Evolutionary conservation across 202 grass and related monocot species (phyloP), one percentile per base, ranked within the genome.

Genomic region (Brachypodium distachyon): DNA sequence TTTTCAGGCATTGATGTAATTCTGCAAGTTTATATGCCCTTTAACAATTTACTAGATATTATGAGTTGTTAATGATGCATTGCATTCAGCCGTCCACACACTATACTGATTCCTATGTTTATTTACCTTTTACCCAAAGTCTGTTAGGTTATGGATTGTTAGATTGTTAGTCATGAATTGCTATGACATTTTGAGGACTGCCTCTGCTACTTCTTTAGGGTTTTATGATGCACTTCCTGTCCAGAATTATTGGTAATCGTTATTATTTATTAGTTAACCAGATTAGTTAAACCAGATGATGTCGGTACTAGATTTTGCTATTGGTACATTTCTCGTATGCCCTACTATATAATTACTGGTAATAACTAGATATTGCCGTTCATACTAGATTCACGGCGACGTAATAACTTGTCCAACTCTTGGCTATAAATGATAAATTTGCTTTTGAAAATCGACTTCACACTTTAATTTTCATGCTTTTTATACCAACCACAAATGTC

Each of bases 291-390:
- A 44, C 47, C 25, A 69, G 19, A 69, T 22, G 52, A 54, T 54
- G 43, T 19, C n/a, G n/a, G n/a, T n/a, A n/a, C n/a, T n/a, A n/a
- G n/a, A n/a, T n/a, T n/a, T 13, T 66, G 1, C 21, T 33, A 14
- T 73, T 57, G 39, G 73, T 76, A 53, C 40, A 52, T 81, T 72
- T 76, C 16, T 66, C 77, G 28, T 66, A 50, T 75, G 31, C 46
- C 29, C 12, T 62, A 38, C 74, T 74, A 47, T 51, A 13, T 61
- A 26, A 68, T 74, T 67, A 44, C 75, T 68, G 9, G 49, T 62
- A 77, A 47, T n/a, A n/a, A n/a, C n/a, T n/a, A n/a, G n/a, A n/a
- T n/a, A n/a, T n/a, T n/a, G n/a, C n/a, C n/a, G n/a, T n/a, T n/a
- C n/a, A n/a, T n/a, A n/a, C n/a, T n/a, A n/a, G 33, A 44, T 57